Evolutionary conservation across 108 stramenopile species (phyloP).

Genomic region (Aurantiochytrium sp.): DNA sequence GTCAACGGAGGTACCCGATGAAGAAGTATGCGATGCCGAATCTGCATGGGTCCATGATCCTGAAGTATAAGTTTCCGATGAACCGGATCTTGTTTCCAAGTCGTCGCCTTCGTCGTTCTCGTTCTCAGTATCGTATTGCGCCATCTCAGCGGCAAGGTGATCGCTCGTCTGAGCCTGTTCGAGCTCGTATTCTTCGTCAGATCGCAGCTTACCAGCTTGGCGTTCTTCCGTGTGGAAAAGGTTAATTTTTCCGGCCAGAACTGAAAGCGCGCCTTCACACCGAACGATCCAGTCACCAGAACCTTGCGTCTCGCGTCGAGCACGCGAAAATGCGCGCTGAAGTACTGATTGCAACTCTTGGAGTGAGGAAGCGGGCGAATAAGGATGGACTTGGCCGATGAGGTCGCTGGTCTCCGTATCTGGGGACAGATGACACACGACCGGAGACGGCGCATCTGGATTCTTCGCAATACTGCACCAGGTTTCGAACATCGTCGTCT

Average conservation of each 20-base stretch:
- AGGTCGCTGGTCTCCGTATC: neutral
- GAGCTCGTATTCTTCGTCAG: neutral
- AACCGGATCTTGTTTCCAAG: neutral
- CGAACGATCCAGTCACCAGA: neutral
- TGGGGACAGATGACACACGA: neutral
- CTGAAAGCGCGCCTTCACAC: neutral
- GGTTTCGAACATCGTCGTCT: neutral
- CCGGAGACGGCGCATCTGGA: neutral
- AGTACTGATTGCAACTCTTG: neutral
- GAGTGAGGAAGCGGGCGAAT: neutral
- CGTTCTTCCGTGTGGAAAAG: neutral
- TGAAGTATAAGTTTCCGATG: neutral
- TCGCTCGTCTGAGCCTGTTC: neutral
- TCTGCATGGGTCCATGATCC: neutral
- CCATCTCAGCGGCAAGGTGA: neutral
- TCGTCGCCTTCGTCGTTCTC: neutral
- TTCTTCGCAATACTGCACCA: neutral
- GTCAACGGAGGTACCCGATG: neutral
- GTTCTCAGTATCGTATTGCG: neutral
- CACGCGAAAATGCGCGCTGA: neutral
- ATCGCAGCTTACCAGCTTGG: neutral
- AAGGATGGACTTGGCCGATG: neutral
- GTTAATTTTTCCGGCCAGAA: neutral
- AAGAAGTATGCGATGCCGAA: neutral
- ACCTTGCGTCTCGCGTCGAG: neutral